Evolutionary conservation across 78 protist species (phyloP).

Genomic region (Paulinella micropora): DNA sequence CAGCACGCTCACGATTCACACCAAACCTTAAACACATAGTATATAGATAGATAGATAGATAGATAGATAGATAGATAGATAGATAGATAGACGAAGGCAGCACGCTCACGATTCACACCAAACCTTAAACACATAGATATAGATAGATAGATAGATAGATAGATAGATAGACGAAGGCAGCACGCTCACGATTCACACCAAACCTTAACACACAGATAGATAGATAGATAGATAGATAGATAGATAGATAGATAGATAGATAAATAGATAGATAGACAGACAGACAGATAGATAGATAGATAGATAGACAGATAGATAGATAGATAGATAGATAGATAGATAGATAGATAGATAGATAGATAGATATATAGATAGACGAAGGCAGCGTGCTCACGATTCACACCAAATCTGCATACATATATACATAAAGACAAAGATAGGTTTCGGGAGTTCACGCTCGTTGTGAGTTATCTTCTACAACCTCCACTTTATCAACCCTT

Average conservation of each 20-base stretch:
- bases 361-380: neutral
- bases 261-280: too few relatives aligned
- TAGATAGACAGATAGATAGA: too few relatives aligned
- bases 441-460: too few relatives aligned
- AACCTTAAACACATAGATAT: neutral
- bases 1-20: neutral
- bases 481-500: too few relatives aligned
- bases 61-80: neutral
- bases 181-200: neutral
- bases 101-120: neutral
- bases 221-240: too few relatives aligned
- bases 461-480: too few relatives aligned
- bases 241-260: too few relatives aligned
- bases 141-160: neutral
- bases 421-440: neutral
- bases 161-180: slow-evolving; percentile 1
- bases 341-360: neutral
- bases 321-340: too few relatives aligned
- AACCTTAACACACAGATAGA: neutral
- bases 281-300: too few relatives aligned
- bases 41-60: neutral
- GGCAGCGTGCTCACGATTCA: neutral
- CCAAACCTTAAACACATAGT: neutral
- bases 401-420: neutral
- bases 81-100: neutral